Base-by-base conservation (phyloP, 2,329 filamentous ascomycete species). In the Gaeumannomyces tritici region DNA sequence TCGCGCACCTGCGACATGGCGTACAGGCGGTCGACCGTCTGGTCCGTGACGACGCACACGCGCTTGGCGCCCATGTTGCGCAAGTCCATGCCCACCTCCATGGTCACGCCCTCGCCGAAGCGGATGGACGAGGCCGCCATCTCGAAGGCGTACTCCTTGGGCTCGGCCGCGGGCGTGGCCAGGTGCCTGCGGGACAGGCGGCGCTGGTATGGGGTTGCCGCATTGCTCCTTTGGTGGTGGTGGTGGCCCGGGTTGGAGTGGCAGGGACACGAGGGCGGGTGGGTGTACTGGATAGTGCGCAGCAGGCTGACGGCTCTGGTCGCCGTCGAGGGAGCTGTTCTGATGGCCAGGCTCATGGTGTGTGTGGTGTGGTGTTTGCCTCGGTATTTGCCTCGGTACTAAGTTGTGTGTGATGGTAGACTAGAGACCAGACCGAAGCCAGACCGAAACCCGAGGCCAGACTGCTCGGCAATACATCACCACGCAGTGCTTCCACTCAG, bases 11-110 rank as follows among this genome's bases (percentile, higher is more conserved):
- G 90, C 75, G 88, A 87, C 89, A 99, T 96, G 15, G 93, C 92
- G 71, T 93, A 85, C 67, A 99, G 79, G 74, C 89, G 88, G 70
- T 86, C 79, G 21, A 99, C 91, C 29, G 86, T 96, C 61, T 79
- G 75, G 72, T 99, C 95, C 21, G 95, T 99, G 21, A 99, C 92
- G 6, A 99, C 90, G 72, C 91, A 90, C 63, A 99, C 93, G 57
- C 87, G 87, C 78, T 91, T 89, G 8, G 89, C 87, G 18, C 90
- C 89, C 80, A 99, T 83, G 73, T 99, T 98, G 76, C 87, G 89
- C 68, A 98, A 88, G 75, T 99, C 95, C 95, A 98, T 98, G 66
- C 95, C 95, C 26, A 99, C 92, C 75, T 99, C 95, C 74, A 91
- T 91, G 28, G 95, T 99, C 63, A 89, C 90, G 7, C 95, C 95